These are phyloP conservation scores for Aspergillus haitiensis DNA, from an alignment of 495 filamentous ascomycete species.

Conservation along the genomic window DNA sequence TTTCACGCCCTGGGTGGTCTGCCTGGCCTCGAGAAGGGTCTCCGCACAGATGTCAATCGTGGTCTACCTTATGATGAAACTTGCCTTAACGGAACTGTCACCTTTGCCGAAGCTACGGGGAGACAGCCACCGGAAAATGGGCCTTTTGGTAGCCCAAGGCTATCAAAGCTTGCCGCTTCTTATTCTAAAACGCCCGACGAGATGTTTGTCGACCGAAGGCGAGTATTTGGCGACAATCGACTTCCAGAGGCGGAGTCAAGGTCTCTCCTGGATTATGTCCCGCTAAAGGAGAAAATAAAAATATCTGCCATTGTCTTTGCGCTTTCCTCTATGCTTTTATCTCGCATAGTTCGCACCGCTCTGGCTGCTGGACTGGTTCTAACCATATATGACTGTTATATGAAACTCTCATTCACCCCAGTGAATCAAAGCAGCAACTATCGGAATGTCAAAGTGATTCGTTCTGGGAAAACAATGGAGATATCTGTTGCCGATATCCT, in stretches of 20 bases:
- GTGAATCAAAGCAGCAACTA: neutral
- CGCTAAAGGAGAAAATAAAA: neutral
- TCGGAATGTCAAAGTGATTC: neutral
- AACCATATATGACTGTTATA: neutral
- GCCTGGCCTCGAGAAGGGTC: constrained; percentile 59
- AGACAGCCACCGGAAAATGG: neutral
- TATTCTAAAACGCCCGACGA: neutral
- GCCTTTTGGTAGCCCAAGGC: neutral
- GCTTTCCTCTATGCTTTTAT: neutral
- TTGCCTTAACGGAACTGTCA: neutral
- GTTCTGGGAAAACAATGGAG: neutral
- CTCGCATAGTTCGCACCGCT: neutral
- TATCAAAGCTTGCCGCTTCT: too few relatives aligned
- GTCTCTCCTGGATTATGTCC: neutral
- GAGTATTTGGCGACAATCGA: neutral
- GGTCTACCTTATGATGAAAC: constrained; percentile 61
- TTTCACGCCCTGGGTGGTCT: constrained; percentile 63
- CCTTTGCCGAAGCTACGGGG: neutral
- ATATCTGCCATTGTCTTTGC: neutral
- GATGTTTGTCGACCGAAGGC: neutral
- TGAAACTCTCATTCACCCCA: neutral
- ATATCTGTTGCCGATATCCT: neutral
- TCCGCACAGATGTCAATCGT: constrained; percentile 55
- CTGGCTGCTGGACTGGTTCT: neutral
- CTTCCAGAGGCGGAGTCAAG: neutral